Conservation (phyloP, 352 stramenopile species). For the Phytophthora boehmeriae region DNA sequence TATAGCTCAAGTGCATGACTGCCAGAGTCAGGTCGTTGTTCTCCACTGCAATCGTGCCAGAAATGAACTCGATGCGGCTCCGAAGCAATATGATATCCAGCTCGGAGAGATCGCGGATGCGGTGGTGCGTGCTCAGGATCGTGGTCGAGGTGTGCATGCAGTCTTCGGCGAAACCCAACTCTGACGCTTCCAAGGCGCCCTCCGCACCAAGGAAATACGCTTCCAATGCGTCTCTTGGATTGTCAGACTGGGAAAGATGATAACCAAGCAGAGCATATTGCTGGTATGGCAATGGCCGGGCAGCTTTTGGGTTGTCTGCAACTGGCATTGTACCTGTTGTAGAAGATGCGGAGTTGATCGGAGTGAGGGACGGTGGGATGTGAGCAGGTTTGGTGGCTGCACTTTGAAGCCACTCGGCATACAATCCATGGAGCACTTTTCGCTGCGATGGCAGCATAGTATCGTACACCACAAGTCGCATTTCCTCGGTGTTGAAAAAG, state of each 20-base stretch:
- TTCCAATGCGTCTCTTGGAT: slow-evolving; percentile 57
- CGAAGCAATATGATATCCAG: slow-evolving; percentile 64
- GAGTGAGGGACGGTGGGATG: slow-evolving; percentile 12
- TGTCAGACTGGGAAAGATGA: slow-evolving; percentile 64
- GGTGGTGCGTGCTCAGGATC: slow-evolving; percentile 53
- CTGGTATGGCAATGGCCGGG: slow-evolving; percentile 46
- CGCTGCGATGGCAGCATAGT: slow-evolving; percentile 62
- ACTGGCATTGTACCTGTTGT: slow-evolving; percentile 3
- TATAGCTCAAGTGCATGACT: slow-evolving; percentile 67
- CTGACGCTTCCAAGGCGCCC: slow-evolving; percentile 56
- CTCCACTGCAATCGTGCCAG: slow-evolving; percentile 68
- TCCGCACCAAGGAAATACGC: slow-evolving; percentile 67
- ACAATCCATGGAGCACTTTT: slow-evolving; percentile 65
- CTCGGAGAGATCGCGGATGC: slow-evolving; percentile 51
- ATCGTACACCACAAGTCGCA: slow-evolving; percentile 54
- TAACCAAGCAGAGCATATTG: slow-evolving; percentile 70
- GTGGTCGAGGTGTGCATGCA: slow-evolving; percentile 82
- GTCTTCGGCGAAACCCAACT: slow-evolving; percentile 69
- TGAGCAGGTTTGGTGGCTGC: slow-evolving; percentile 9
- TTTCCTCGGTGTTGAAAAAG: slow-evolving; percentile 75
- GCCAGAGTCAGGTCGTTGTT: slow-evolving; percentile 72
- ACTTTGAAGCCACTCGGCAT: slow-evolving; percentile 62
- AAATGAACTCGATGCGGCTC: slow-evolving; percentile 79
- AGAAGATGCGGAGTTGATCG: slow-evolving; percentile 10
- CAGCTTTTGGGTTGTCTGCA: slow-evolving; percentile 4